Evolutionary conservation across 2,329 filamentous ascomycete genomes (phyloP).

Genomic region (Pseudogymnoascus sp.): DNA sequence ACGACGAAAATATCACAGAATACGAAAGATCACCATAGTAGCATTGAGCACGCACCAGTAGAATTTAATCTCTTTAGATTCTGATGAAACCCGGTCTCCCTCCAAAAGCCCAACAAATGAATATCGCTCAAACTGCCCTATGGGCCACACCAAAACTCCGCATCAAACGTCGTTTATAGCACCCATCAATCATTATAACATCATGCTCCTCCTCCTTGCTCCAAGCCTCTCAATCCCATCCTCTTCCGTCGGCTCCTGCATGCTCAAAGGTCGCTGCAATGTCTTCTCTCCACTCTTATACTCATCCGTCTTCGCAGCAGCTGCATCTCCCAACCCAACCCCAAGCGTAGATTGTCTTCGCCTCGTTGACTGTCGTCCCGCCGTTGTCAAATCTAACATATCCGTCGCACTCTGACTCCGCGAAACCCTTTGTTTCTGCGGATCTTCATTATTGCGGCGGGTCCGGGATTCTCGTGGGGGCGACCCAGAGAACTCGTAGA

Average conservation of each 20-base stretch:
- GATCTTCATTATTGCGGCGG: neutral
- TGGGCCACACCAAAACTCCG: conserved; percentile 3
- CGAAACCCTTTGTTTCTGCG: neutral
- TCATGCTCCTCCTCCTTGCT: conserved; percentile 29
- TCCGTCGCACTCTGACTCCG: conserved; percentile 3
- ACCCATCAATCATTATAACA: conserved; percentile 25
- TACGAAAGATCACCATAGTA: neutral
- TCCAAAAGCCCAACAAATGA: neutral
- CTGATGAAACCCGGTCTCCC: neutral
- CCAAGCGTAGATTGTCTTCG: conserved; percentile 26
- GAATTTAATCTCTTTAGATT: neutral
- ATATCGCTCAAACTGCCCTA: conserved; percentile 6
- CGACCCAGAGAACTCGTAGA: conserved; percentile 25
- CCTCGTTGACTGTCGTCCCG: conserved; percentile 10
- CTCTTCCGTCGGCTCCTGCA: conserved; percentile 13
- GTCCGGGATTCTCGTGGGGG: conserved; percentile 13
- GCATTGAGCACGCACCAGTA: neutral
- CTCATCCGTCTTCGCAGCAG: conserved; percentile 13
- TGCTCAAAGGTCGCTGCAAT: conserved; percentile 15
- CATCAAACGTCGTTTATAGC: conserved; percentile 8
- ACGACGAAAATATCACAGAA: neutral
- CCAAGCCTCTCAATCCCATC: conserved; percentile 25
- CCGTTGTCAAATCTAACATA: neutral
- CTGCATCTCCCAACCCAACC: conserved; percentile 14
- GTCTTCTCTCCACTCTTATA: conserved; percentile 18